A percentile compares a stretch with the other conserved stretches of the same genome.
Conservation (phyloP, 2,329 filamentous ascomycete species). For the Ophiostoma perfectum region DNA sequence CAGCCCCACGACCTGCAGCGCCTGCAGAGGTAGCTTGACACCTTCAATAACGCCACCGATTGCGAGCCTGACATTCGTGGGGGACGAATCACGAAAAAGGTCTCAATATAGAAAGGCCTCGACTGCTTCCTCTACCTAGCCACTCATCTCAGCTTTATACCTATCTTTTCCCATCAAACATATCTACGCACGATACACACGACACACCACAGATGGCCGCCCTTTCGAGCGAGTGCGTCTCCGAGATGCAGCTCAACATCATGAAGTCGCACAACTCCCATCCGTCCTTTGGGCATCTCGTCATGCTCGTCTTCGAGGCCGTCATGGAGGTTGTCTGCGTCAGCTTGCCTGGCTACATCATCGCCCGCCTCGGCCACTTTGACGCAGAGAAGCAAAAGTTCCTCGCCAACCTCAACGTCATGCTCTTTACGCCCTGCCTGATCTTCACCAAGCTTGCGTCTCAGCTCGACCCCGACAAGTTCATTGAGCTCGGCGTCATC, state of each 20-base stretch:
- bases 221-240: conserved; percentile 19
- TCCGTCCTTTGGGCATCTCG: conserved; percentile 62
- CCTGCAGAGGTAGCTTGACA: not conserved
- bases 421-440: conserved; percentile 92
- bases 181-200: not conserved
- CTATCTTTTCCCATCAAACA: not conserved
- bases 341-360: conserved; percentile 86
- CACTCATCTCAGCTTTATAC: not conserved
- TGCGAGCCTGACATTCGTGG: conserved; percentile 6
- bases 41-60: not conserved
- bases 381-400: conserved; percentile 96
- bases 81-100: not conserved
- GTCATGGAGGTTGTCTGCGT: conserved; percentile 94
- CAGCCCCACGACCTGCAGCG: not conserved
- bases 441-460: conserved; percentile 97
- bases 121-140: not conserved
- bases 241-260: conserved; percentile 32
- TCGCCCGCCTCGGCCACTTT: conserved; percentile 86
- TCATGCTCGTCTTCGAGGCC: conserved; percentile 85
- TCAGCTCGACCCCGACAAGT: conserved; percentile 85
- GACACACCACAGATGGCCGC: not conserved
- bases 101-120: not conserved
- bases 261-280: conserved; percentile 48
- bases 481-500: conserved; percentile 85
- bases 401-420: conserved; percentile 90